Percentiles rank a stretch among this genome's conserved stretches.
Evolutionary conservation across 2,329 filamentous ascomycete species (phyloP).

Genomic region (Fusarium torulosum): DNA sequence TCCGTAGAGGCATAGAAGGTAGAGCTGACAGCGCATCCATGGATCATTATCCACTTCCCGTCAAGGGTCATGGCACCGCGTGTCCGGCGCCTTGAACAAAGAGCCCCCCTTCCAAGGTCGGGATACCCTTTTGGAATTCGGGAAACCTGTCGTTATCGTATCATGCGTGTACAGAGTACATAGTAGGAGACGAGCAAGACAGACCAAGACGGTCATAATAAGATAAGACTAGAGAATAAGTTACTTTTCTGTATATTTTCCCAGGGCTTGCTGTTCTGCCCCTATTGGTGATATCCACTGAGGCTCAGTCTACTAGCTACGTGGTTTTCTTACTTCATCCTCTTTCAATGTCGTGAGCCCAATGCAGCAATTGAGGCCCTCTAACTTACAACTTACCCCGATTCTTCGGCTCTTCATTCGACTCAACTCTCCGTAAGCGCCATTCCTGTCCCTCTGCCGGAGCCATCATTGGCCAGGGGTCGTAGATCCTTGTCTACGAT

Average conservation of each 20-base stretch:
- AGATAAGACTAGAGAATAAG: background rate
- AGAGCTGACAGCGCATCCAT: constrained; percentile 35
- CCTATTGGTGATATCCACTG: constrained; percentile 3
- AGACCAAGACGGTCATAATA: background rate
- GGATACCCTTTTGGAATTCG: constrained; percentile 26
- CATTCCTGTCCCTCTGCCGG: constrained; percentile 7
- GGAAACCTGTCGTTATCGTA: background rate
- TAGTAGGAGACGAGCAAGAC: background rate
- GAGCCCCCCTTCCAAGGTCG: constrained; percentile 5
- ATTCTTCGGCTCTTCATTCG: constrained; percentile 1
- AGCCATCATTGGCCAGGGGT: constrained; percentile 39
- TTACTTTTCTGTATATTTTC: background rate
- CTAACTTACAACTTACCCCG: constrained; percentile 16
- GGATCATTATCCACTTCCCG: constrained; percentile 20
- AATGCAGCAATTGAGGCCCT: constrained; percentile 29
- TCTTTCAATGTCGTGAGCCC: background rate
- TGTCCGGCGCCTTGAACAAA: constrained; percentile 4
- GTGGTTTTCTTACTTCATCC: constrained; percentile 1
- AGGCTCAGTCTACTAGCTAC: background rate
- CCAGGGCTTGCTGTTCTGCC: constrained; percentile 12
- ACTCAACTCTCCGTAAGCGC: constrained; percentile 12
- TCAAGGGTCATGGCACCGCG: constrained; percentile 26
- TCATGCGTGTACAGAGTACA: constrained; percentile 27
- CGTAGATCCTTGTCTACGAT: constrained; percentile 22
- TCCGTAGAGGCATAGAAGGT: constrained; percentile 10